Percentiles rank a stretch among this genome's conserved stretches.
phyloP scores from a whole-genome alignment of 1,139 yeast species.

The Suhomyces anneliseae region DNA sequence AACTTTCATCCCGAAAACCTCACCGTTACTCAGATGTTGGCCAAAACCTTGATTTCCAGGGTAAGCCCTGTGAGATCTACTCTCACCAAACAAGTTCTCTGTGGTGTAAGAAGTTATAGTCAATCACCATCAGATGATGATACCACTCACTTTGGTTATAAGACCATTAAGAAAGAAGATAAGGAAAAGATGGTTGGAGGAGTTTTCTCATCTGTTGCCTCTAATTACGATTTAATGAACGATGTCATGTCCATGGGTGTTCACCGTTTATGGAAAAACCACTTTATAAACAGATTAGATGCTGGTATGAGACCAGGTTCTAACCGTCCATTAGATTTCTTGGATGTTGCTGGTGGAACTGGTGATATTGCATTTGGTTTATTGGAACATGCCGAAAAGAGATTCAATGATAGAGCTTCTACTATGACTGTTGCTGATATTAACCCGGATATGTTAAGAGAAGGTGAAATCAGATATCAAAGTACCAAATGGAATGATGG shows the following conservation, averaged over 20 bases:
- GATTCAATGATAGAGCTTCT: conserved; percentile 72
- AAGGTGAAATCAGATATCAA: conserved; percentile 77
- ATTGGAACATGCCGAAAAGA: conserved; percentile 81
- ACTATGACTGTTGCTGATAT: conserved; percentile 93
- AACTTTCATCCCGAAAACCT: too few species aligned
- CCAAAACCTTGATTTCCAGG: too few species aligned
- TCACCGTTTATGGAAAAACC: conserved; percentile 93
- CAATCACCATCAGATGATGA: conserved; percentile 13
- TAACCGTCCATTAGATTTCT: conserved; percentile 70
- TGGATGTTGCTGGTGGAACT: conserved; percentile 99
- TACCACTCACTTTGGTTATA: conserved; percentile 92
- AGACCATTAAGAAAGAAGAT: conserved; percentile 75
- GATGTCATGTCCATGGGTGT: conserved; percentile 97
- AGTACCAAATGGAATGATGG: conserved; percentile 53
- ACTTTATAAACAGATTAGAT: conserved; percentile 81
- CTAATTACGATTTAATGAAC: conserved; percentile 93
- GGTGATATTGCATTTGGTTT: conserved; percentile 98
- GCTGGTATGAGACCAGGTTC: conserved; percentile 94
- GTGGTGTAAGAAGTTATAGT: conserved; percentile 5
- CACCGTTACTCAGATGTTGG: too few species aligned
- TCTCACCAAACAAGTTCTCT: background rate
- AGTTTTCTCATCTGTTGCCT: conserved; percentile 93
- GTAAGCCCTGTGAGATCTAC: conserved; percentile 2
- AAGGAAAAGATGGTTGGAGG: conserved; percentile 86
- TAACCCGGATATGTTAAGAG: conserved; percentile 92